Base-by-base conservation (phyloP, 2,329 filamentous ascomycete genomes). In the Microdochium paspali region DNA sequence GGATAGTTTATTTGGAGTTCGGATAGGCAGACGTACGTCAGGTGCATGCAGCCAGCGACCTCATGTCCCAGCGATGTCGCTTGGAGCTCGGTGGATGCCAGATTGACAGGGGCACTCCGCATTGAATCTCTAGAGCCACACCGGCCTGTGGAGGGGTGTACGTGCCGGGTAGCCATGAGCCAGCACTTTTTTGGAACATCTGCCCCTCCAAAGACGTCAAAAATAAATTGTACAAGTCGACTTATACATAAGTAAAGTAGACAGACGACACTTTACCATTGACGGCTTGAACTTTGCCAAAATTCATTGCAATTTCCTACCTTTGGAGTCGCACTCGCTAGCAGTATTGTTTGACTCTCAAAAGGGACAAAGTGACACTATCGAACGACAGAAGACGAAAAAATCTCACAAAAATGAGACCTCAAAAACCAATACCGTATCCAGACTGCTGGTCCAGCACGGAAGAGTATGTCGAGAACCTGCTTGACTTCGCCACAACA, bases 381-480 rank as follows among this genome's bases (percentile, higher is more conserved):
- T 7, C 13, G 13, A 28, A 28, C 7, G 13, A 28, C 26, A 7
- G 26, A 28, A 28, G n/a, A 28, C 10, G 25, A 40, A 18, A 47
- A 35, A 47, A 44, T 13, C 30, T 12, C 3, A 24, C 32, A 13
- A 24, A 7, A 26, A 44, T 77, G 72, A 66, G 66, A 56, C 76
- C 76, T 12, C 57, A 66, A 26, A 73, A 71, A 46, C 70, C 72
- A 12, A 74, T 95, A 23, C 90, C 90, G 1, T 79, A 87, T 59
- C 73, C 79, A 28, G 73, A 81, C 45, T 78, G 80, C 57, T 96
- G 91, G 71, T 62, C 71, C 31, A 80, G 79, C 42, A 69, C 81
- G 5, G 87, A 95, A 44, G 77, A 82, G 46, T 98, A 95, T 64
- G 77, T 95, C 44, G 74, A 87, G 24, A 82, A 82, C 18, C 77